A percentile compares a stretch with the other conserved stretches of the same genome.
Conservation (phyloP, 345 rosid species). For the Sonneratia caseolaris region DNA sequence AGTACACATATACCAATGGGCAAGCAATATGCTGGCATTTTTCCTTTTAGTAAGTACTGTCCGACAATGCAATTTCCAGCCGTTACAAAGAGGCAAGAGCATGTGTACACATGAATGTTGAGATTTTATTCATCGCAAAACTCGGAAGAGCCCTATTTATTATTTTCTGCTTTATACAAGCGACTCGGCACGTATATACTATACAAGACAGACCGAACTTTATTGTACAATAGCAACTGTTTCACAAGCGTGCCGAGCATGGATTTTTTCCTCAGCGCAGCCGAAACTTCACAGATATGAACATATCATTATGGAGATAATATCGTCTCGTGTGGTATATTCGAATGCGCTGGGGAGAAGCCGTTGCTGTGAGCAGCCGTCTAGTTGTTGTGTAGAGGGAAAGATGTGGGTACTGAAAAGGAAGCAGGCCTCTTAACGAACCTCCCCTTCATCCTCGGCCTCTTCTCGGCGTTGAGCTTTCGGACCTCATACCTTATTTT, state of each 20-base stretch:
- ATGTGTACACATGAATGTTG: neutral
- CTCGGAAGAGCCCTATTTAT: neutral
- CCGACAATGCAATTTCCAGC: neutral
- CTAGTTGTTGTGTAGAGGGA: conserved; percentile 19
- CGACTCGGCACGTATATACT: neutral
- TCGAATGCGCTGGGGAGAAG: neutral
- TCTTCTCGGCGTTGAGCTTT: conserved; percentile 84
- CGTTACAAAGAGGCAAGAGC: neutral
- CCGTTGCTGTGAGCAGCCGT: neutral
- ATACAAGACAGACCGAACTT: neutral
- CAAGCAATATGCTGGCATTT: neutral
- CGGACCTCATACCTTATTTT: conserved; percentile 95
- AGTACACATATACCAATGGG: neutral
- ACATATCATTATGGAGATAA: too few relatives aligned
- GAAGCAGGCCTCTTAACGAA: conserved; percentile 67
- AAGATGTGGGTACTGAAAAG: conserved; percentile 19
- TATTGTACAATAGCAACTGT: neutral
- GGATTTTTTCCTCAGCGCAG: neutral
- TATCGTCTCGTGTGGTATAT: neutral
- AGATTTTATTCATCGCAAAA: neutral
- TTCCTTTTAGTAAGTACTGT: neutral
- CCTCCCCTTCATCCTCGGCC: conserved; percentile 97
- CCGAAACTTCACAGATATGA: too few relatives aligned
- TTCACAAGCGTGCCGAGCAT: neutral
- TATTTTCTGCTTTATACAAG: neutral